phyloP scores from a whole-genome alignment of 2,329 filamentous ascomycete genomes.

The Xylaria sp. region DNA sequence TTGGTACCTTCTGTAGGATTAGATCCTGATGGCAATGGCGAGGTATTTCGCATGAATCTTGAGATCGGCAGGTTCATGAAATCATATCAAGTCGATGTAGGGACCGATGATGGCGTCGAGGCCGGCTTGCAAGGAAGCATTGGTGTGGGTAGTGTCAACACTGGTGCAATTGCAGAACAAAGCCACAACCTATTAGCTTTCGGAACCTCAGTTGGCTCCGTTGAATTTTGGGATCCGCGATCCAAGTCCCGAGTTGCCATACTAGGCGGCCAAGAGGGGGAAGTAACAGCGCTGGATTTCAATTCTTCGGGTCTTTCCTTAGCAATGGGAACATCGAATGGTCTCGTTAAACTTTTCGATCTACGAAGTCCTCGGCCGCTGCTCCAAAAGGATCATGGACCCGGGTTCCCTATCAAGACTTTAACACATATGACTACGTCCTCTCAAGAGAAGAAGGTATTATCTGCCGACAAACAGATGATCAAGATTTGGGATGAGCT shows the following conservation, averaged over 20 bases:
- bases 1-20: slow-evolving; percentile 86
- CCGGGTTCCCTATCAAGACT: slow-evolving; percentile 89
- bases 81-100: slow-evolving; percentile 88
- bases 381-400: slow-evolving; percentile 92
- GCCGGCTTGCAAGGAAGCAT: slow-evolving; percentile 86
- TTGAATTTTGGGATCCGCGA: slow-evolving; percentile 94
- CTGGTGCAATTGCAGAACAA: slow-evolving; percentile 81
- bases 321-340: slow-evolving; percentile 83
- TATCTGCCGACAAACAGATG: slow-evolving; percentile 91
- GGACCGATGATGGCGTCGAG: slow-evolving; percentile 74
- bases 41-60: slow-evolving; percentile 90
- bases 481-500: slow-evolving; percentile 95
- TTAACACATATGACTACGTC: slow-evolving; percentile 72
- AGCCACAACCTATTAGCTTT: slow-evolving; percentile 92
- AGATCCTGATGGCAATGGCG: slow-evolving; percentile 81
- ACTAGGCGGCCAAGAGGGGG: slow-evolving; percentile 67
- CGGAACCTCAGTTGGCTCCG: slow-evolving; percentile 90
- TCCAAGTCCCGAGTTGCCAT: slow-evolving; percentile 81
- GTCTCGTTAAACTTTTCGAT: slow-evolving; percentile 89
- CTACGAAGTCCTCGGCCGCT: slow-evolving; percentile 84
- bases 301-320: slow-evolving; percentile 81
- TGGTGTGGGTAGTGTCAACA: slow-evolving; percentile 82
- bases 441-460: slow-evolving; percentile 80
- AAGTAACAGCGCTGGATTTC: slow-evolving; percentile 88
- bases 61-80: slow-evolving; percentile 94